Evolutionary conservation across 768 basidiomycete genomes (phyloP).

Genomic region (Inosperma sp.): DNA sequence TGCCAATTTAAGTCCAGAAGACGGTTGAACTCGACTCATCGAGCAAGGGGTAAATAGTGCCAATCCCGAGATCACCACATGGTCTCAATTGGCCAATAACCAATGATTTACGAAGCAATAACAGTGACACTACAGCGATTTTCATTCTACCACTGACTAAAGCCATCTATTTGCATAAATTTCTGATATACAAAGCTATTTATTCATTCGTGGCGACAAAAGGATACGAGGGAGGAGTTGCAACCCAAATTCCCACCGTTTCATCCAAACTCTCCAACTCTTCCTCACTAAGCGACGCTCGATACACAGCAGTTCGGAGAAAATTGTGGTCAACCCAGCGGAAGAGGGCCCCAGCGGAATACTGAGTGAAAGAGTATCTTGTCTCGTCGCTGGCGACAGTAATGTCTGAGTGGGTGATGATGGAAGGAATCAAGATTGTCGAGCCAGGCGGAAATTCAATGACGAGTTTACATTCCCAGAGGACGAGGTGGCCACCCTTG

Average conservation of each 20-base stretch:
- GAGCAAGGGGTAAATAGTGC: too few relatives aligned
- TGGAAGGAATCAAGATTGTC: neutral
- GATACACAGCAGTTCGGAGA: neutral
- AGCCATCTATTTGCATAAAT: too few relatives aligned
- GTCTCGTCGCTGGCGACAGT: neutral
- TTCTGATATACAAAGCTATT: too few relatives aligned
- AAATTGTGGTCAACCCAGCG: constrained; percentile 6
- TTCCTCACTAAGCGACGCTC: neutral
- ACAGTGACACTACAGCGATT: too few relatives aligned
- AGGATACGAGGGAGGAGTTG: neutral
- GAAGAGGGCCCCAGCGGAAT: constrained; percentile 1
- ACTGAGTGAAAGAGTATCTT: constrained; percentile 7
- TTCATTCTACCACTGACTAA: too few relatives aligned
- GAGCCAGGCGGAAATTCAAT: constrained; percentile 1
- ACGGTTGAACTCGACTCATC: too few relatives aligned
- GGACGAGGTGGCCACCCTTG: constrained; percentile 1
- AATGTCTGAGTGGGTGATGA: neutral
- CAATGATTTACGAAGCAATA: too few relatives aligned
- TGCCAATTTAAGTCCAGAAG: too few relatives aligned
- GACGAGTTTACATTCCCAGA: neutral
- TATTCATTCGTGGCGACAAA: too few relatives aligned
- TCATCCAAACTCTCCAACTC: neutral
- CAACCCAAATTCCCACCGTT: neutral
- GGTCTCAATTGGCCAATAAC: too few relatives aligned
- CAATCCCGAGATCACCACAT: too few relatives aligned